A percentile compares a stretch with the other conserved stretches of the same genome.
phyloP scores from a whole-genome alignment of 495 filamentous ascomycete genomes.

The Letharia lupina region DNA sequence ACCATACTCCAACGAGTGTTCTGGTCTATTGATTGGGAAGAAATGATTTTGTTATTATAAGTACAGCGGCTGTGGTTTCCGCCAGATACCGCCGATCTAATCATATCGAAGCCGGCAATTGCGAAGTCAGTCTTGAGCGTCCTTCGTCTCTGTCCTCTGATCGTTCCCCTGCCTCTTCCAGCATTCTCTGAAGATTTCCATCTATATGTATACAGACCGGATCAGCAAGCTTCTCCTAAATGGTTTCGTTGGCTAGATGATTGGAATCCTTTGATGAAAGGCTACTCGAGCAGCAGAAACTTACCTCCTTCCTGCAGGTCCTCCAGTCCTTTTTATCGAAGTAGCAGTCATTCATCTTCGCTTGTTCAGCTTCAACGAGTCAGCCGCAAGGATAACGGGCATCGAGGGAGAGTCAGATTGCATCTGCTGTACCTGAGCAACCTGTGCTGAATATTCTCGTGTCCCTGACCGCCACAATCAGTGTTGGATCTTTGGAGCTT shows the following conservation, averaged over 20 bases:
- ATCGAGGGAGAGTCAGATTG: not conserved
- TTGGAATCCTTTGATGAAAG: not conserved
- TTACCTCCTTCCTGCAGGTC: conserved; percentile 77
- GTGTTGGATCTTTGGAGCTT: not conserved
- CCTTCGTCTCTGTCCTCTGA: conserved; percentile 66
- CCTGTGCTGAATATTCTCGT: conserved; percentile 97
- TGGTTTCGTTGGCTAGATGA: not conserved
- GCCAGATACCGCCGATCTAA: not conserved
- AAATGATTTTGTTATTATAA: not conserved
- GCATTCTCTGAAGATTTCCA: conserved; percentile 85
- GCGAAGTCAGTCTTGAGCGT: conserved; percentile 34
- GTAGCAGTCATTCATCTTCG: conserved; percentile 89
- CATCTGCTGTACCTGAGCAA: conserved; percentile 56
- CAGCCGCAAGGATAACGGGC: not conserved
- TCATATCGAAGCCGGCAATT: not conserved
- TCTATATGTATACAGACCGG: conserved; percentile 42
- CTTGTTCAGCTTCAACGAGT: conserved; percentile 62
- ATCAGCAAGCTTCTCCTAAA: not conserved
- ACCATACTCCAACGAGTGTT: not conserved
- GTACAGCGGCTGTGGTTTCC: not conserved
- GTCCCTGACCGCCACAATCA: conserved; percentile 52
- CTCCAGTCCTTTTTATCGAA: conserved; percentile 96
- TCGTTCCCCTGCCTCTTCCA: conserved; percentile 92
- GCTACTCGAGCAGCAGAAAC: conserved; percentile 26
- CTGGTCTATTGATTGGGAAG: not conserved